These are phyloP conservation scores for Lavandula angustifolia DNA, from an alignment of 257 asterid genomes.

Conservation along the genomic window DNA sequence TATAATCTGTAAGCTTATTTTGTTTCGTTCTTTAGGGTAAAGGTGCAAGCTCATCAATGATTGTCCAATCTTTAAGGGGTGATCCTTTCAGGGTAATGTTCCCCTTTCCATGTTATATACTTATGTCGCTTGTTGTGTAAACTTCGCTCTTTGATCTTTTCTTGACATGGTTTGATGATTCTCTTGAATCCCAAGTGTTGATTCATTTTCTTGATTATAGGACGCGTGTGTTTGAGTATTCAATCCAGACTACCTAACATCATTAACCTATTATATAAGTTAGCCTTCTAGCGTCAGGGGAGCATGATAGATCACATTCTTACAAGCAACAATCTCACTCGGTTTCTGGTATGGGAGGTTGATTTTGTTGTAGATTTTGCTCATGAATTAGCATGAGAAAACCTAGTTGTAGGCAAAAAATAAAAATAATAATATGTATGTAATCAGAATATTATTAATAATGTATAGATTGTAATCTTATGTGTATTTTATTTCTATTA, in stretches of 20 bases:
- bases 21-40: constrained; percentile 62
- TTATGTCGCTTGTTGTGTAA: constrained; percentile 5
- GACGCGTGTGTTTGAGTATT: constrained; percentile 34
- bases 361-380: constrained; percentile 27
- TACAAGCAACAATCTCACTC: constrained; percentile 43
- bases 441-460: no score
- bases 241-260: constrained; percentile 24
- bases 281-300: constrained; percentile 62
- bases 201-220: constrained; percentile 44
- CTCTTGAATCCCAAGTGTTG: constrained; percentile 5
- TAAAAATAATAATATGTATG: no score
- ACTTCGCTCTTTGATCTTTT: no score
- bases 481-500: no score
- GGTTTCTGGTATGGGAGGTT: constrained; percentile 67
- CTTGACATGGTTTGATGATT: no score
- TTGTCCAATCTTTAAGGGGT: constrained; percentile 90
- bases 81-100: constrained; percentile 86
- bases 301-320: constrained; percentile 48
- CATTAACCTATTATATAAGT: constrained; percentile 50
- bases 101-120: constrained; percentile 7
- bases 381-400: not conserved
- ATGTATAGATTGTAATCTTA: no score
- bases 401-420: not conserved
- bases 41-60: constrained; percentile 87
- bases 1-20: constrained; percentile 18